Evolutionary conservation across 108 stramenopile genomes (phyloP), one percentile per base, ranked within the genome.

Genomic region (Pseudonitzschia multistriata): DNA sequence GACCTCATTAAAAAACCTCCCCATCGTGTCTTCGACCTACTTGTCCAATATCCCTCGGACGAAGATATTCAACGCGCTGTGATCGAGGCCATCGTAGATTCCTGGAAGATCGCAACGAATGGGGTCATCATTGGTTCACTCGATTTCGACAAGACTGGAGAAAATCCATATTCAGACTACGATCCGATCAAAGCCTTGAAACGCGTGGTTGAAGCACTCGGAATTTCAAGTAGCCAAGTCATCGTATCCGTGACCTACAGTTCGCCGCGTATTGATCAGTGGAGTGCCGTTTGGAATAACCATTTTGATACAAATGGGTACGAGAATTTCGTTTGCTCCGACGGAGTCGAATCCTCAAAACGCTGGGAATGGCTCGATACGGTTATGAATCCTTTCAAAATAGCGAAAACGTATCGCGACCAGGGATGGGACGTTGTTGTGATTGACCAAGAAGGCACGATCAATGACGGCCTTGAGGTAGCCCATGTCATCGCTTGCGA

Each of bases 241-340:
- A 54, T 57, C 11, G 52, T 75, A n/a, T 60, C 69, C 6, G 21
- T 75, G 27, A 27, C 34, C 0, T 75, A 75, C 35, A 22, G 62
- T 28, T 33, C 49, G 15, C 74, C 74, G 4, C 66, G 74, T n/a
- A 39, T 68, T 28, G 68, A 69, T 15, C 74, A 75, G 17, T 75
- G 74, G 74, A 39, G 34, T 37, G 28, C 60, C 31, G 25, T 54
- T n/a, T 73, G 72, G 72, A 53, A 71, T 17, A 21, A 55, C n/a
- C 70, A 71, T 61, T 33, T 31, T 17, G 60, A 47, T 14, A 29
- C n/a, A 14, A 30, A 42, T 8, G 24, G 47, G 37, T 71, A 71
- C 47, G 14, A 62, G 17, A n/a, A 54, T 21, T 54, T 71, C 28
- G 6, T 71, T 5, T 71, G 70, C 28, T 19, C 54, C 3, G 13